These are phyloP conservation scores for Jamesozyma piceae DNA, from an alignment of 805 yeast species.

Conservation along the genomic window DNA sequence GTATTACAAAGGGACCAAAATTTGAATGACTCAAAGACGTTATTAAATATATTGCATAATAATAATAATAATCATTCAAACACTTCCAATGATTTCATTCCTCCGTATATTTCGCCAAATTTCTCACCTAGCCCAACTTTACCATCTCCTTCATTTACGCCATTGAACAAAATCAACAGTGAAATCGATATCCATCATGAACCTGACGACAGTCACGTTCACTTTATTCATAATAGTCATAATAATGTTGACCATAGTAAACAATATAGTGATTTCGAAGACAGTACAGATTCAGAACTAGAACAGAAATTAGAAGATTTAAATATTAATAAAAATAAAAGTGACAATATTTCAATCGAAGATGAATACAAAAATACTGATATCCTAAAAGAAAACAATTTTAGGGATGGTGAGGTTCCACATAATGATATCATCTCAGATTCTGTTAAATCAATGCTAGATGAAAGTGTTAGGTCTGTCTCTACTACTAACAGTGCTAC, in stretches of 20 bases:
- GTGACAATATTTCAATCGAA: not conserved
- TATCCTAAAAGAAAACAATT: constrained; percentile 10
- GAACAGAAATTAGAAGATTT: constrained; percentile 12
- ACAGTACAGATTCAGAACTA: constrained; percentile 18
- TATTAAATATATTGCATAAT: constrained; percentile 13
- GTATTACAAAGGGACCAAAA: constrained; percentile 1
- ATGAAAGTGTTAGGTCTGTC: constrained; percentile 3
- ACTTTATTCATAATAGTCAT: not conserved
- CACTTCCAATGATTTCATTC: not conserved
- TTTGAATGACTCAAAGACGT: constrained; percentile 9
- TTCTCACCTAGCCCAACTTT: not conserved
- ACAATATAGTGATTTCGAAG: constrained; percentile 18
- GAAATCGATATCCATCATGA: not conserved
- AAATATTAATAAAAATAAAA: not conserved
- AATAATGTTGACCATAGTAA: not conserved
- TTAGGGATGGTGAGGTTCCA: constrained; percentile 15
- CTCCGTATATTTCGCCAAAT: not conserved
- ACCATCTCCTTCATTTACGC: constrained; percentile 3
- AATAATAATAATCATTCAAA: constrained; percentile 8
- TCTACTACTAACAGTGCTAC: not conserved
- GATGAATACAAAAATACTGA: constrained; percentile 1
- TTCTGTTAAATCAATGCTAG: constrained; percentile 10
- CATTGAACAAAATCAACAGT: not conserved
- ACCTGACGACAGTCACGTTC: not conserved
- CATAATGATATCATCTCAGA: constrained; percentile 15